Percentiles rank a stretch among this genome's conserved stretches.
These are phyloP conservation scores for Citrus maxima DNA, from an alignment of 345 rosid genomes.

Conservation along the genomic window DNA sequence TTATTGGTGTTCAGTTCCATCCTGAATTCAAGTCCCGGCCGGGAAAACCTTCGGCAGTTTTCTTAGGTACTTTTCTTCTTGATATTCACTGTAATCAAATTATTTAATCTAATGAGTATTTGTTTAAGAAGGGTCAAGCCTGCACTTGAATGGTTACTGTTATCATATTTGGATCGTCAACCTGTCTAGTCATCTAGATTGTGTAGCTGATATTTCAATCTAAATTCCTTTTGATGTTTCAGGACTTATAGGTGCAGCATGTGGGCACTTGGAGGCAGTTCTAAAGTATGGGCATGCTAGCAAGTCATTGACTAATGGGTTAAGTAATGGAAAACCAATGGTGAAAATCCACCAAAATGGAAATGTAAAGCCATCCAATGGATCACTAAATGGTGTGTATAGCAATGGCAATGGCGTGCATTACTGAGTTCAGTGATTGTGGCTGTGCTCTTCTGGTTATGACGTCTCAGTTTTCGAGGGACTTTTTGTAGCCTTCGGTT, in stretches of 20 bases:
- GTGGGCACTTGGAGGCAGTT: conserved; percentile 53
- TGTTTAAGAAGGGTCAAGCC: not conserved
- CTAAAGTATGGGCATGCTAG: conserved; percentile 29
- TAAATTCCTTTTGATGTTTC: conserved; percentile 8
- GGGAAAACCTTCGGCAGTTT: conserved; percentile 85
- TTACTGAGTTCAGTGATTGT: conserved; percentile 14
- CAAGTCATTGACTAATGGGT: conserved; percentile 37
- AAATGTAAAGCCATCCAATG: conserved; percentile 29
- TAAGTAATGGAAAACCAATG: conserved; percentile 36
- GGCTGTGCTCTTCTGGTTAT: conserved; percentile 6
- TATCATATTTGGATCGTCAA: not conserved
- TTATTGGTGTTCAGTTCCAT: conserved; percentile 83
- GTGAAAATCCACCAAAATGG: conserved; percentile 49
- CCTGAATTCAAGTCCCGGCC: conserved; percentile 98
- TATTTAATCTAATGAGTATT: not conserved
- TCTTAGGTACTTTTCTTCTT: conserved; percentile 46
- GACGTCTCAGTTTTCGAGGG: conserved; percentile 11
- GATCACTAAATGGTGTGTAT: conserved; percentile 37
- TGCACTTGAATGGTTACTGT: not conserved
- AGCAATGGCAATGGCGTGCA: conserved; percentile 65
- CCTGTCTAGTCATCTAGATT: not conserved
- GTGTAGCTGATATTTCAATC: not conserved
- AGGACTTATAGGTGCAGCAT: conserved; percentile 73
- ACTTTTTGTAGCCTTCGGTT: conserved; percentile 19
- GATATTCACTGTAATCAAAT: not conserved